Conservation (phyloP, 192 early-diverging fungal species). For the Phycomyces nitens region DNA sequence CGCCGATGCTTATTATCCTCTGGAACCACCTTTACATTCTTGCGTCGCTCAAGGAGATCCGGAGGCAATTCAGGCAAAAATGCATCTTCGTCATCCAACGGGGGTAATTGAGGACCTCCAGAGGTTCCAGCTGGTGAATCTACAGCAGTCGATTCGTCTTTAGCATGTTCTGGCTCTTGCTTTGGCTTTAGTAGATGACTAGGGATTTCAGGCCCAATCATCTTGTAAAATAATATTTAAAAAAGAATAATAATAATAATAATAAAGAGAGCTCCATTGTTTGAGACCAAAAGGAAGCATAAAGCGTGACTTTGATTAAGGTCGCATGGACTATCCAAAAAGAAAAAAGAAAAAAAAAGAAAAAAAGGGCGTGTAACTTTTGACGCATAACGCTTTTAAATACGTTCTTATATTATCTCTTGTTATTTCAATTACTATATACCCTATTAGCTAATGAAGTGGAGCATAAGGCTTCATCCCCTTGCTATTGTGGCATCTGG, state of each 20-base stretch:
- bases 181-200: slow-evolving; percentile 6
- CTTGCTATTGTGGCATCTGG: slow-evolving; percentile 10
- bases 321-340: background rate
- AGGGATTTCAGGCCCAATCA: slow-evolving; percentile 9
- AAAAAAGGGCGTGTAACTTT: too few species aligned
- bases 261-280: too few species aligned
- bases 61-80: slow-evolving; percentile 33
- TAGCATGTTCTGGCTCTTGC: background rate
- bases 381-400: too few species aligned
- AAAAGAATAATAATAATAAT: background rate
- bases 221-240: background rate
- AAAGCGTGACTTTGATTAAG: background rate
- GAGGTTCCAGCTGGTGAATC: too few species aligned
- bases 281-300: background rate
- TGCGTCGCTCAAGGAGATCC: slow-evolving; percentile 17
- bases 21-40: background rate
- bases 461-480: too few species aligned
- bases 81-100: slow-evolving; percentile 16
- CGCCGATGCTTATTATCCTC: background rate
- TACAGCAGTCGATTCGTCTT: background rate
- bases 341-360: background rate
- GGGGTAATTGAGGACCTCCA: background rate
- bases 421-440: too few species aligned
- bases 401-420: too few species aligned
- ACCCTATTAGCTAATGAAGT: too few species aligned